Percentiles rank a stretch among this genome's conserved stretches.
These are phyloP conservation scores for Fusarium agapanthi DNA, from an alignment of 2,329 filamentous ascomycete genomes.

Conservation along the genomic window DNA sequence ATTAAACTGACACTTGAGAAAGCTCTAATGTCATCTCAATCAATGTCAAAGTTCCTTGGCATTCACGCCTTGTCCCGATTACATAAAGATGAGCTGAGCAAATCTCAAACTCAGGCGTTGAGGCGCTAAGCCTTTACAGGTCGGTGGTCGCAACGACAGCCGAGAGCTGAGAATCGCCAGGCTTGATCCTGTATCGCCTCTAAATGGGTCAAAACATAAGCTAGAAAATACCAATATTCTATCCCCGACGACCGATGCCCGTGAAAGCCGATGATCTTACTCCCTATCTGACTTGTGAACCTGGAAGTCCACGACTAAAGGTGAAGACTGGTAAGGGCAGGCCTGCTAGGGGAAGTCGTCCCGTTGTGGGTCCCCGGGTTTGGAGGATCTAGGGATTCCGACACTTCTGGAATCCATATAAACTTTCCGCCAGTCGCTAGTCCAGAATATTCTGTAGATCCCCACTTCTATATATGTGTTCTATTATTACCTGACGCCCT, in stretches of 20 bases:
- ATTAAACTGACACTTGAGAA: not conserved
- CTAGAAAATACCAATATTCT: not conserved
- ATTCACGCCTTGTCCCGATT: not conserved
- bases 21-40: not conserved
- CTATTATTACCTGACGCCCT: not conserved
- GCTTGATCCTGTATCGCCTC: not conserved
- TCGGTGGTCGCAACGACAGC: not conserved
- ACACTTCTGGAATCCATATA: not conserved
- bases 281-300: not conserved
- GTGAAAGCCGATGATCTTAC: not conserved
- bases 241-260: not conserved
- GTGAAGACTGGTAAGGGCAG: not conserved
- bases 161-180: not conserved
- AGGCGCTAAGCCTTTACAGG: not conserved
- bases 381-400: not conserved
- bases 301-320: not conserved
- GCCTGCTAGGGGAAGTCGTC: not conserved
- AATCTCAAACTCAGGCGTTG: not conserved
- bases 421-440: not conserved
- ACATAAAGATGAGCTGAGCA: not conserved
- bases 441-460: not conserved
- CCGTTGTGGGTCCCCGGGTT: not conserved
- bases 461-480: not conserved
- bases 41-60: not conserved
- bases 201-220: not conserved